Evolutionary conservation across 78 protist species (phyloP).

Genomic region (Dictyostelium intermedium): DNA sequence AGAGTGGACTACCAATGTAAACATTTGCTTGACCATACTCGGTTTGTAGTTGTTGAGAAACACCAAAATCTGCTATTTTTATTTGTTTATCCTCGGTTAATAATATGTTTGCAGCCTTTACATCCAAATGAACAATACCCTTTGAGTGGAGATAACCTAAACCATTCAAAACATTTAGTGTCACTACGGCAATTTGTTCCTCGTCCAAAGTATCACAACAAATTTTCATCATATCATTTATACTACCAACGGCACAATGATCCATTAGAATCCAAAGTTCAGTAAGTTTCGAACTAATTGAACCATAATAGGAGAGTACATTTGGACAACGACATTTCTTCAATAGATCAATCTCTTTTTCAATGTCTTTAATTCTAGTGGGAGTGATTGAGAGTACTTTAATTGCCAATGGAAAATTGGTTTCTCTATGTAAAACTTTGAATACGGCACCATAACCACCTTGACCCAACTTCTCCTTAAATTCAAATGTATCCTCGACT

Average conservation of each 20-base stretch:
- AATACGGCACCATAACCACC: conserved; percentile 84
- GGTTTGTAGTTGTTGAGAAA: conserved; percentile 63
- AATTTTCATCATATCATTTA: conserved; percentile 80
- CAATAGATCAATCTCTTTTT: conserved; percentile 79
- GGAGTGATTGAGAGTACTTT: conserved; percentile 70
- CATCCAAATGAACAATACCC: conserved; percentile 89
- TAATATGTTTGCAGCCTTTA: conserved; percentile 89
- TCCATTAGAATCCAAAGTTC: conserved; percentile 90
- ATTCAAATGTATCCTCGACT: conserved; percentile 71
- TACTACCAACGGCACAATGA: conserved; percentile 89
- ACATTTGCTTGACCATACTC: conserved; percentile 57
- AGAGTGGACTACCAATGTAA: conserved; percentile 82
- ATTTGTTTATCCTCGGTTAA: conserved; percentile 62
- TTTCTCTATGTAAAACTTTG: conserved; percentile 64
- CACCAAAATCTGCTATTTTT: conserved; percentile 85
- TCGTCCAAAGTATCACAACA: conserved; percentile 67
- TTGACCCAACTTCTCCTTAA: conserved; percentile 71
- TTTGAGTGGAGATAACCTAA: conserved; percentile 84
- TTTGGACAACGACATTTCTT: conserved; percentile 63
- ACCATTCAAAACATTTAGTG: conserved; percentile 68
- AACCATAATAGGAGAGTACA: conserved; percentile 83
- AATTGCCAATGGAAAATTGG: conserved; percentile 38
- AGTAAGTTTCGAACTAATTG: conserved; percentile 64
- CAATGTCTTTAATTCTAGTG: conserved; percentile 51
- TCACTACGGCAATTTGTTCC: conserved; percentile 71